Evolutionary conservation across 1,284 basidiomycete species (phyloP).

Genomic region (Ganoderma lucidum): DNA sequence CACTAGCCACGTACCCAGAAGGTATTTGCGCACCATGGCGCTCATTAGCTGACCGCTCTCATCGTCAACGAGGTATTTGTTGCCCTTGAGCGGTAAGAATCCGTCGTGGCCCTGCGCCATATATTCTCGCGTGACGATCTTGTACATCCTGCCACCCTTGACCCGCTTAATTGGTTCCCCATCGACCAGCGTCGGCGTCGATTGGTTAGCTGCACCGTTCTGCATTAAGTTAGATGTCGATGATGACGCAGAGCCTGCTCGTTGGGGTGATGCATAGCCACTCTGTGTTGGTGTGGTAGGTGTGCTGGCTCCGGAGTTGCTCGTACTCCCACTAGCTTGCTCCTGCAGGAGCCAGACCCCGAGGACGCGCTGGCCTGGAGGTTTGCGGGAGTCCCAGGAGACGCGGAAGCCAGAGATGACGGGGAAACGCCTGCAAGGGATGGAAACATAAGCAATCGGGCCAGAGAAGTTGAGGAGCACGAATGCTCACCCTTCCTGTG

Average conservation of each 20-base stretch:
- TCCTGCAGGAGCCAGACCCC: constrained; percentile 75
- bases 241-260: constrained; percentile 34
- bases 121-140: constrained; percentile 81
- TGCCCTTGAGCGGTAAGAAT: constrained; percentile 73
- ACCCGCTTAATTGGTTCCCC: constrained; percentile 64
- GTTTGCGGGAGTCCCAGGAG: constrained; percentile 84
- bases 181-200: constrained; percentile 40
- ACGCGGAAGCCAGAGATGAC: constrained; percentile 88
- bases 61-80: constrained; percentile 81
- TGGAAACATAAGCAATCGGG: background rate
- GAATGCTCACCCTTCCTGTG: constrained; percentile 82
- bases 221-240: constrained; percentile 38
- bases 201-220: constrained; percentile 12
- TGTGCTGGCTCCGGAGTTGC: constrained; percentile 38
- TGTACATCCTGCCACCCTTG: constrained; percentile 69
- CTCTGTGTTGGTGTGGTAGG: constrained; percentile 44
- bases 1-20: constrained; percentile 68
- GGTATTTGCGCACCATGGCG: constrained; percentile 83
- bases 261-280: constrained; percentile 47
- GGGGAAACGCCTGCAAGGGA: constrained; percentile 78
- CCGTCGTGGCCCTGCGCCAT: constrained; percentile 86
- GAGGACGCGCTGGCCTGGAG: constrained; percentile 75
- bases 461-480: background rate
- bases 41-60: constrained; percentile 88
- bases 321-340: constrained; percentile 45